phyloP scores from a whole-genome alignment of 2,329 filamentous ascomycete species.

The Mycosphaerelloides madeirae region DNA sequence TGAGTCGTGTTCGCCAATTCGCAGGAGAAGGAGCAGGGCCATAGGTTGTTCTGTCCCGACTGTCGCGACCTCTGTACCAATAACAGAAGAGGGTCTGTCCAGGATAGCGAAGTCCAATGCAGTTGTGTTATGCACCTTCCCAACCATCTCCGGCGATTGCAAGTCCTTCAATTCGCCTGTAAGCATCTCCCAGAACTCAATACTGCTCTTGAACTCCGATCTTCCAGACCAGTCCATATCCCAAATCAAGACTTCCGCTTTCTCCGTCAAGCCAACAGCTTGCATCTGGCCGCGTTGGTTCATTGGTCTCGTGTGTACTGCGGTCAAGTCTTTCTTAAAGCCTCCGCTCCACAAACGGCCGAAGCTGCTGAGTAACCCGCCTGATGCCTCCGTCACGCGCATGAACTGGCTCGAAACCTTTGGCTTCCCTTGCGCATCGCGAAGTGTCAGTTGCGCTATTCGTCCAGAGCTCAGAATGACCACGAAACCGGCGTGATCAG shows the following conservation, averaged over 20 bases:
- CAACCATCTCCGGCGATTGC: slow-evolving; percentile 44
- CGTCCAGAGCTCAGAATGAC: slow-evolving; percentile 80
- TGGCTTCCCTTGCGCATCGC: slow-evolving; percentile 82
- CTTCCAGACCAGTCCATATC: slow-evolving; percentile 83
- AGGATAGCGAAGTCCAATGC: slow-evolving; percentile 72
- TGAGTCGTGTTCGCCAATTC: slow-evolving; percentile 29
- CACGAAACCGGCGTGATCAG: slow-evolving; percentile 82
- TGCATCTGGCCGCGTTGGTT: slow-evolving; percentile 76
- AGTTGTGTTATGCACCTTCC: slow-evolving; percentile 23
- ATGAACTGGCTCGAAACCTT: slow-evolving; percentile 74
- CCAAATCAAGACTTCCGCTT: slow-evolving; percentile 79
- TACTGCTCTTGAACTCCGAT: slow-evolving; percentile 66
- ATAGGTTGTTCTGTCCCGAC: slow-evolving; percentile 22
- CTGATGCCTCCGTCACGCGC: slow-evolving; percentile 53
- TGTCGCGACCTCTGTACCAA: slow-evolving; percentile 21
- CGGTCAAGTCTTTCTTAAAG: slow-evolving; percentile 69
- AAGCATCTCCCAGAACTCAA: slow-evolving; percentile 64
- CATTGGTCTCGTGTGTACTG: slow-evolving; percentile 69
- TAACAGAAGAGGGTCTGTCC: slow-evolving; percentile 36
- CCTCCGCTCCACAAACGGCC: slow-evolving; percentile 69
- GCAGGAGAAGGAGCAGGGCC: slow-evolving; percentile 28
- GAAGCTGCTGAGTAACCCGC: slow-evolving; percentile 74
- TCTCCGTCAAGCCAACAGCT: slow-evolving; percentile 71
- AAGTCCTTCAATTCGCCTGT: slow-evolving; percentile 56
- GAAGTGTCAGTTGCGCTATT: slow-evolving; percentile 77